phyloP scores from a whole-genome alignment of 441 rosid genomes.

The Erodium texanum region DNA sequence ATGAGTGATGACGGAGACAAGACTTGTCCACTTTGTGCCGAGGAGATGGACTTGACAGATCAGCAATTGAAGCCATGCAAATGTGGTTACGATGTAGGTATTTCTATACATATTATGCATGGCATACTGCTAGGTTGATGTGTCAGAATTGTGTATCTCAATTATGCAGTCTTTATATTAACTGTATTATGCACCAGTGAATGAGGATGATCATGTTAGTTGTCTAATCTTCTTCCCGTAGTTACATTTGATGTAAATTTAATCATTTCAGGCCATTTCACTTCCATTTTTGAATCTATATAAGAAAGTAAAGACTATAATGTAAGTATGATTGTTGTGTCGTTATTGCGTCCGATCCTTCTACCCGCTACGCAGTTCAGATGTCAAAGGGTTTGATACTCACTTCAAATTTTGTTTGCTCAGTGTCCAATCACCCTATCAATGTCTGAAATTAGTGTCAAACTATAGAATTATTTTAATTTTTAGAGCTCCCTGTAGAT shows the following conservation, averaged over 20 bases:
- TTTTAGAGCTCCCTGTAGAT: too few species aligned
- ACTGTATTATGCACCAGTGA: neutral
- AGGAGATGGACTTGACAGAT: constrained; percentile 30
- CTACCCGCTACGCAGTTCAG: neutral
- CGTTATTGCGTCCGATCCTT: neutral
- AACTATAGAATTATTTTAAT: too few species aligned
- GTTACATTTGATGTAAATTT: too few species aligned
- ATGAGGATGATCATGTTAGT: neutral
- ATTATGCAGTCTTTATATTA: neutral
- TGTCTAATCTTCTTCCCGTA: too few species aligned
- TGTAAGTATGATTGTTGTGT: neutral
- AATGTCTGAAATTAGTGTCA: too few species aligned
- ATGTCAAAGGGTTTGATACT: neutral
- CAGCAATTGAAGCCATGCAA: constrained; percentile 32
- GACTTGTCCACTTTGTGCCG: constrained; percentile 30
- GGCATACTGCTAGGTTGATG: neutral
- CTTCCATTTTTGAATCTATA: neutral
- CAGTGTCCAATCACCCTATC: too few species aligned
- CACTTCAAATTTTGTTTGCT: neutral
- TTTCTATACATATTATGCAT: neutral
- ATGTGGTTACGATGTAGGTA: constrained; percentile 32
- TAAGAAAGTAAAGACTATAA: neutral
- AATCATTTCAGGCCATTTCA: too few species aligned
- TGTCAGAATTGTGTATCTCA: neutral
- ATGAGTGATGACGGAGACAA: constrained; percentile 39